Base-by-base conservation (phyloP, 495 filamentous ascomycete species). In the Hypoxylon subgilvum region DNA sequence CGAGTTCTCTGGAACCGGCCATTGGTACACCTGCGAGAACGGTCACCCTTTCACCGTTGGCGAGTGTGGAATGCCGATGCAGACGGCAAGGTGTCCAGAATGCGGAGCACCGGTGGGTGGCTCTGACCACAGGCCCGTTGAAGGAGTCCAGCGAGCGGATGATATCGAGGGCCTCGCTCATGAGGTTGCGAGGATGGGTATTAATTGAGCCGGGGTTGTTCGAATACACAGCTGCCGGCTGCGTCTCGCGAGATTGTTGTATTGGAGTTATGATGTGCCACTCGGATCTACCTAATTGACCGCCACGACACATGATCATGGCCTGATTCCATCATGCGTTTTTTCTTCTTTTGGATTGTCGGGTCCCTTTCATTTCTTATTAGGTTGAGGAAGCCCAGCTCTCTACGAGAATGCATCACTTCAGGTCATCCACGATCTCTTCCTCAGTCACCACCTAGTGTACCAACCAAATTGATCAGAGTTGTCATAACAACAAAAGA, bases 11-110 rank as follows among this genome's bases (percentile, higher is more conserved):
- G 76, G 79, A 2, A 86, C 78, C 4, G 85, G 86, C 0, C 84
- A 88, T 67, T 89, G 84, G 87, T 90, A 89, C 69, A 76, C 76
- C 12, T 90, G 86, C 53, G 68, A 46, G 32, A 89, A 90, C 69
- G 80, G 82, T 0, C 84, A 90, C 70, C 84, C 87, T 14, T 91
- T 91, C 61, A 86, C 87, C 0, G 73, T 90, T 28, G 87, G 88
- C 0, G 82, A 91, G 56, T 92, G 88, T 67, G 89, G 88, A 7
- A 83, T 82, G 76, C 82, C 88, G 0, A 86, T 88, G 79, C 51
- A 90, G 69, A 46, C 57, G 43, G 75, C 86, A 2, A 56, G 61
- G 19, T 92, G 88, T 53, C 88, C 89, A 3, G 79, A 90, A 52
- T 91, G 87, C 61, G 79, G 76, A 8, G 76, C 75, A 2, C 50